Evolutionary conservation across 768 basidiomycete genomes (phyloP).

Genomic region (Hypholoma sublateritium): DNA sequence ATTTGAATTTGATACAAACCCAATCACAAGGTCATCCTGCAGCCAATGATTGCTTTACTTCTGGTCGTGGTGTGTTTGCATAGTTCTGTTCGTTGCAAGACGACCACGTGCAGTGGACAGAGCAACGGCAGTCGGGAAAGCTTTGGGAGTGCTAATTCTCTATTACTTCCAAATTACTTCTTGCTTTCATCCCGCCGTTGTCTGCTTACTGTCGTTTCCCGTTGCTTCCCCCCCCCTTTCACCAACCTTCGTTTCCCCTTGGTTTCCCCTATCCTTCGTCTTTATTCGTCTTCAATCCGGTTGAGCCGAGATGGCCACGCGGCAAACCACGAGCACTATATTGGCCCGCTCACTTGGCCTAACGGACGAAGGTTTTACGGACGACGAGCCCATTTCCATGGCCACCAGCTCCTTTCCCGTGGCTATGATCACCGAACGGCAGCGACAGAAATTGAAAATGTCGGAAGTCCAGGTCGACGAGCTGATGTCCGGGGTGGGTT

Average conservation of each 20-base stretch:
- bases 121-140: neutral
- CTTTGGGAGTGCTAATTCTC: neutral
- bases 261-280: neutral
- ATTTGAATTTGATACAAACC: neutral
- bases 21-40: conserved; percentile 1
- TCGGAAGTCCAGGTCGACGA: neutral
- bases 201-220: neutral
- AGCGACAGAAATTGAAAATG: neutral
- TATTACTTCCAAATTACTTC: neutral
- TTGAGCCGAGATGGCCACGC: conserved; percentile 1
- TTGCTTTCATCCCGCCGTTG: neutral
- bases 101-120: conserved; percentile 6
- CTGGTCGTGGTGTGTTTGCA: neutral
- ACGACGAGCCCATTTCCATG: conserved; percentile 10
- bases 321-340: conserved; percentile 6
- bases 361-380: conserved; percentile 19
- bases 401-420: neutral
- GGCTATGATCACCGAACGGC: neutral
- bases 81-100: conserved; percentile 5
- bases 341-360: neutral
- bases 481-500: conserved; percentile 7
- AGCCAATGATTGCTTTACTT: neutral
- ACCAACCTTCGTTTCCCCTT: neutral
- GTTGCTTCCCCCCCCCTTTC: neutral
- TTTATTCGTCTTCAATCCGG: neutral